Conservation (phyloP, 257 asterid species). For the Fraxinus anomala region DNA sequence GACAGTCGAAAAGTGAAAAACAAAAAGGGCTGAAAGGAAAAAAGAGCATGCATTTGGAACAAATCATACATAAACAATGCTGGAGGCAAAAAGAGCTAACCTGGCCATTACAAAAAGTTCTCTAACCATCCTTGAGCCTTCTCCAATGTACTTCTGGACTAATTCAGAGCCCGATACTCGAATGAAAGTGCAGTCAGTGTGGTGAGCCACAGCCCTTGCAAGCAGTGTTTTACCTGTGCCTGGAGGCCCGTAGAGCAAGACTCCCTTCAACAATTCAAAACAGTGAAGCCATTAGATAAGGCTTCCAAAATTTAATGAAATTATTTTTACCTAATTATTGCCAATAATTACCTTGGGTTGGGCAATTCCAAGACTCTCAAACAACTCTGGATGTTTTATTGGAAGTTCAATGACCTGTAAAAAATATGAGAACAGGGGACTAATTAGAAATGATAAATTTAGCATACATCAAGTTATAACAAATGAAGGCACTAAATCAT, state of each 20-base stretch:
- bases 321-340: slow-evolving; percentile 11
- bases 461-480: background rate
- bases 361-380: slow-evolving; percentile 82
- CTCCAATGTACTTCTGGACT: slow-evolving; percentile 79
- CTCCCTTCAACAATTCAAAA: slow-evolving; percentile 48
- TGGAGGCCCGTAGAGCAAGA: slow-evolving; percentile 75
- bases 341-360: slow-evolving; percentile 59
- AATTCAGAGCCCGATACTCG: slow-evolving; percentile 75
- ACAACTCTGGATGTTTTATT: slow-evolving; percentile 72
- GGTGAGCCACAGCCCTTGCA: slow-evolving; percentile 82
- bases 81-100: slow-evolving; percentile 30
- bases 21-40: background rate
- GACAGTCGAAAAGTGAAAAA: background rate
- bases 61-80: background rate
- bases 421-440: slow-evolving; percentile 16
- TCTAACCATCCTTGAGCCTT: slow-evolving; percentile 81
- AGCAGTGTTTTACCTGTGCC: slow-evolving; percentile 77
- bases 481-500: background rate
- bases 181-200: slow-evolving; percentile 73
- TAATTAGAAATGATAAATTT: background rate
- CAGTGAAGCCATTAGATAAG: slow-evolving; percentile 14
- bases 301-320: background rate
- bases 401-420: slow-evolving; percentile 74
- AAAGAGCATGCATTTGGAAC: background rate
- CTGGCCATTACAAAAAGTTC: slow-evolving; percentile 86